phyloP scores from a whole-genome alignment of 1,284 basidiomycete genomes.

The Trichosporon coremiiforme region DNA sequence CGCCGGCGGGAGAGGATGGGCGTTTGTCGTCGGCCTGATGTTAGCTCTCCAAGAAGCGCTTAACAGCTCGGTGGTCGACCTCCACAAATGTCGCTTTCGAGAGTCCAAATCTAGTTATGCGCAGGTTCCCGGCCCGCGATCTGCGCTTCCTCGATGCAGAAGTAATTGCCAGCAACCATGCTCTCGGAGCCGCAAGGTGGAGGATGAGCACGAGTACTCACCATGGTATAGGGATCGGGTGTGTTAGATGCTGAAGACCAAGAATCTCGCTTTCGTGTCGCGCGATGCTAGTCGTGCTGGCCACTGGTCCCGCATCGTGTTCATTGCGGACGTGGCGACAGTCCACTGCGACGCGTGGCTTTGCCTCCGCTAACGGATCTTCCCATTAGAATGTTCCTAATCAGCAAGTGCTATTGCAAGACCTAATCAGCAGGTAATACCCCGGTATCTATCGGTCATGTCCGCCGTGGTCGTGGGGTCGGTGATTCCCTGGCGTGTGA shows the following conservation, averaged over 20 bases:
- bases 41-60: not conserved
- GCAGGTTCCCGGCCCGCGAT: too few species aligned
- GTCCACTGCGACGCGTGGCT: not conserved
- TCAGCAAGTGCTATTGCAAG: not conserved
- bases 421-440: not conserved
- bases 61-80: not conserved
- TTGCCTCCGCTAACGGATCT: constrained; percentile 9
- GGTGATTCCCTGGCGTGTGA: constrained; percentile 8
- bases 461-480: not conserved
- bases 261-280: constrained; percentile 6
- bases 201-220: not conserved
- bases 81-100: not conserved
- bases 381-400: not conserved
- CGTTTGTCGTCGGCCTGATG: constrained; percentile 49
- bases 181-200: not conserved
- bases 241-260: constrained; percentile 5
- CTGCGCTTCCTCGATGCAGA: too few species aligned
- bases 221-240: constrained; percentile 17
- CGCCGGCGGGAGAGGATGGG: constrained; percentile 49
- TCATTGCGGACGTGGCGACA: constrained; percentile 11
- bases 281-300: constrained; percentile 5
- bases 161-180: not conserved
- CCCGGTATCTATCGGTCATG: constrained; percentile 5
- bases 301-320: not conserved
- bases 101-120: too few species aligned